Base-by-base conservation (phyloP, 345 rosid genomes). In the Bretschneidera sinensis region DNA sequence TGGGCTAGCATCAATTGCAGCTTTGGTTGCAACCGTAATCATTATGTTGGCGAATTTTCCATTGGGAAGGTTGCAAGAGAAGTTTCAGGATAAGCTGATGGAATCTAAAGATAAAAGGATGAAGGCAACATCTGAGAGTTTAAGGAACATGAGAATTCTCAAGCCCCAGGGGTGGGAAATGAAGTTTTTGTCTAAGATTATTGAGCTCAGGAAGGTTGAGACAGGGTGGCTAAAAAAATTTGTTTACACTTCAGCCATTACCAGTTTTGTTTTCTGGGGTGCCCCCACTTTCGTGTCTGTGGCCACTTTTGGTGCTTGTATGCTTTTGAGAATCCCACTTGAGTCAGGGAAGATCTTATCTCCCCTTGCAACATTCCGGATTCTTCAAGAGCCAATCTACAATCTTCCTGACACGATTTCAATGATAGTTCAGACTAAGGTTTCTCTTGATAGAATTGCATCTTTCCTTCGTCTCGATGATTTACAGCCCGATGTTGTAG, bases 131-230 rank as follows among this genome's bases (percentile, higher is more conserved):
- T 77, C 88, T 9, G 88, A 87, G 74, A 76, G 84, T 50, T 63
- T 84, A 55, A 77, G 82, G 62, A 87, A 84, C 72, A 87, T 87
- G 88, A 80, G 84, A 73, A 87, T 82, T 71, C 85, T 87, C 59
- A 87, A 87, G 66, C 87, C 84, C 59, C 95, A 87, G 53, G 88
- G 79, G 14, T 87, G 95, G 90, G 95, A 87, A 60, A 80, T 84
- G 85, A 84, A 82, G 71, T 87, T 87, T 75, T 56, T 86, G 68
- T 78, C 85, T 25, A 86, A 81, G 78, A 76, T 86, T 54, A 47
- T 69, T 6, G 80, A 76, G 24, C 73, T 83, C 17, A 70, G 87
- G 54, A 70, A 70, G 24, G 61, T 48, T 20, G 87, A 86, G 71
- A 70, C 71, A 24, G 80, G 85, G 14, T 86, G 89, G 89, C 60